phyloP scores from a whole-genome alignment of 176 grass and related monocot genomes.

The Chrysopogon serrulatus region DNA sequence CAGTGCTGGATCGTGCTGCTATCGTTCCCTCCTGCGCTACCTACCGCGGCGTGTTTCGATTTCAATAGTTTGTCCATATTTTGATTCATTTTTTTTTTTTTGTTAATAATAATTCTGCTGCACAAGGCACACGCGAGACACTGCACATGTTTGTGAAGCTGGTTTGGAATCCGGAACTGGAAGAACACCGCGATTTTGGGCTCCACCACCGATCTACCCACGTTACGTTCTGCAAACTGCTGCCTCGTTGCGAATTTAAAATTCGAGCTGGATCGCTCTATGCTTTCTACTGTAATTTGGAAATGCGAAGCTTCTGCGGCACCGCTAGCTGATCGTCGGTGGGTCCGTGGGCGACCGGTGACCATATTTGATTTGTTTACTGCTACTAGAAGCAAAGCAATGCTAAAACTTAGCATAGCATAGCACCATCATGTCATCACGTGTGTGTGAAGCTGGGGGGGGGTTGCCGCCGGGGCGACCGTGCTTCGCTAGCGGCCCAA shows the following conservation, averaged over 20 bases:
- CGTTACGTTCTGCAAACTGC: background rate
- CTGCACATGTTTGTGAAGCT: background rate
- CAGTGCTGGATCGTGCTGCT: background rate
- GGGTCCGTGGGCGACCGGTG: background rate
- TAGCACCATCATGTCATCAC: too few relatives aligned
- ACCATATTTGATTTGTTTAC: background rate
- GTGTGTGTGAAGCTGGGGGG: background rate
- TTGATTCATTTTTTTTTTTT: background rate
- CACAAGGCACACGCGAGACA: too few relatives aligned
- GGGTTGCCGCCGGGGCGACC: too few relatives aligned
- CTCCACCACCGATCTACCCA: background rate
- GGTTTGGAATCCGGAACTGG: background rate
- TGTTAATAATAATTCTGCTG: background rate
- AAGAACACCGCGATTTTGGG: background rate
- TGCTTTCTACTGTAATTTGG: background rate
- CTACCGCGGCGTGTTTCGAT: background rate
- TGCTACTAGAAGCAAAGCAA: too few relatives aligned
- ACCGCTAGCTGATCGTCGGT: background rate
- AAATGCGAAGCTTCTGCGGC: slow-evolving; percentile 1
- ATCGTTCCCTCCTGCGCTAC: background rate
- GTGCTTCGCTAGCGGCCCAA: too few relatives aligned
- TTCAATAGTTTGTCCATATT: background rate
- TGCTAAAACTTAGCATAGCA: too few relatives aligned
- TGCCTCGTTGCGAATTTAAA: slow-evolving; percentile 23
- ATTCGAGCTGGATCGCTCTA: background rate